A percentile compares a stretch with the other conserved stretches of the same genome.
Conservation (phyloP, 2,329 filamentous ascomycete species). For the Sporothrix curviconia region DNA sequence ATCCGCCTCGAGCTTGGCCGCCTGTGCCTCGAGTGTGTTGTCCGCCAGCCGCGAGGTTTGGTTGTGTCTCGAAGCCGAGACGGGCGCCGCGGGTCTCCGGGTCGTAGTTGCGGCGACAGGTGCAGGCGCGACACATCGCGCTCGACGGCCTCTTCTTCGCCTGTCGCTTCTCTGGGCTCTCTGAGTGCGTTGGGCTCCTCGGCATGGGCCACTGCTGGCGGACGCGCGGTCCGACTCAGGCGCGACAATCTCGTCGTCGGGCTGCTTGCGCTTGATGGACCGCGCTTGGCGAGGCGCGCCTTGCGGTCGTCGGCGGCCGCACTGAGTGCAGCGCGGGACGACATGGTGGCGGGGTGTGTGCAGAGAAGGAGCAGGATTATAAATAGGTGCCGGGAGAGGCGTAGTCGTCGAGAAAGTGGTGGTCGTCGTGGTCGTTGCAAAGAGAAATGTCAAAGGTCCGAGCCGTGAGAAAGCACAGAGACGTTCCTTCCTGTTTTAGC, state of each 20-base stretch:
- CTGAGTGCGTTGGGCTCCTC: too few relatives aligned
- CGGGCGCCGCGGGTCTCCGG: conserved; percentile 74
- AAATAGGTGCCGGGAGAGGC: too few relatives aligned
- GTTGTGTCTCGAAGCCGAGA: conserved; percentile 81
- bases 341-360: conserved; percentile 31
- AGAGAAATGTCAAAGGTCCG: background rate
- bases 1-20: conserved; percentile 64
- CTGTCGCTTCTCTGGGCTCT: conserved; percentile 16
- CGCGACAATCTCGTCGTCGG: conserved; percentile 51
- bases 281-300: conserved; percentile 91
- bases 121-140: conserved; percentile 57
- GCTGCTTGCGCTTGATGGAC: conserved; percentile 88
- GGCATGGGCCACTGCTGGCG: conserved; percentile 25
- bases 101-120: conserved; percentile 89
- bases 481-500: too few relatives aligned
- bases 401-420: too few relatives aligned
- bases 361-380: too few relatives aligned
- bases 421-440: background rate
- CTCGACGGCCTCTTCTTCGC: conserved; percentile 26
- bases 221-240: conserved; percentile 41
- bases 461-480: too few relatives aligned
- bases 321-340: conserved; percentile 55
- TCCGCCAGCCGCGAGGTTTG: conserved; percentile 58
- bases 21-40: conserved; percentile 75
- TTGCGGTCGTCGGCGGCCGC: conserved; percentile 89